Base-by-base conservation (phyloP, 2,329 filamentous ascomycete species). In the Phyllosticta citriasiana region DNA sequence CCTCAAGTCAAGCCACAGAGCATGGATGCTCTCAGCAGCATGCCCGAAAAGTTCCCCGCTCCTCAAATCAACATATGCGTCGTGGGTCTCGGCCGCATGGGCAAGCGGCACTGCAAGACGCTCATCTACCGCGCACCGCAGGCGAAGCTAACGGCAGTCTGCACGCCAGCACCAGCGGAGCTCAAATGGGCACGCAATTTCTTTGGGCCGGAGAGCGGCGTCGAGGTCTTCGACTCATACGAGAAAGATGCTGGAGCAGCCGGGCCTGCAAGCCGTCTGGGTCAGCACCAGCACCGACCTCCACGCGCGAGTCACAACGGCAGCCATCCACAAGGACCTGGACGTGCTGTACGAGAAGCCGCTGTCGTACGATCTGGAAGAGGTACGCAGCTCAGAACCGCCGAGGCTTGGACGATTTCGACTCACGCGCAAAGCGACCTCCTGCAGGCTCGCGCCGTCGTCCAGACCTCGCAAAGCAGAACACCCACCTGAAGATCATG, bases 61-160 rank as follows among this genome's bases (percentile, higher is more conserved):
- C 69, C 7, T 25, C 35, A 53, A 4, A 22, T 79, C 60, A 72
- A 74, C 62, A 71, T 80, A 64, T 78, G 70, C 57, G 75, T 76
- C 60, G 76, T 75, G 24, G 79, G 79, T 52, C 76, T 81, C 56
- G 79, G 79, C 30, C 77, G 79, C 64, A 80, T 81, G 77, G 79
- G 78, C 59, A 75, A 77, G 65, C 73, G 78, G 16, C 78, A 80
- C 69, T 78, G 76, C 60, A 68, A 76, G 57, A 78, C 77, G 64
- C 75, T 79, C 60, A 68, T 78, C 57, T 66, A 77, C 55, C 70
- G 72, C 22, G 73, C 74, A 12, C 76, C 78, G 35, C 70, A 74
- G 24, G 79, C 79, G 53, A 69, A 80, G 57, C 74, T 82, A 25
- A 77, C 81, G 30, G 80, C 79, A 59, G 80, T 77, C 47, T 80